A percentile compares a stretch with the other conserved stretches of the same genome.
Conservation (phyloP, 2,329 filamentous ascomycete genomes). For the Grosmannia huntii region DNA sequence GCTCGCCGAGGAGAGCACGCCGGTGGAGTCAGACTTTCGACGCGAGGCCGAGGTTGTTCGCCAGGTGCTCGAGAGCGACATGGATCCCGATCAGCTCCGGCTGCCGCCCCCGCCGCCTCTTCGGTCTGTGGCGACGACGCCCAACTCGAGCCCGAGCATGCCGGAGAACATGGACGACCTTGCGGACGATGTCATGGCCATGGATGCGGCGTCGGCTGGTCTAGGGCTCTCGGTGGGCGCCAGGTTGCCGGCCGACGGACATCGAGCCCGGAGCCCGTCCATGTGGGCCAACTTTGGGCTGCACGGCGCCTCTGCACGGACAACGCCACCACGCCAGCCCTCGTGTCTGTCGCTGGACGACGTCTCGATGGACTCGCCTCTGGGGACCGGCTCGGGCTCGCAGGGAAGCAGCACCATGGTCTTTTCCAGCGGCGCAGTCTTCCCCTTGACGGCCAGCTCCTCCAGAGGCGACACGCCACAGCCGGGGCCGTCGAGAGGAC, state of each 20-base stretch:
- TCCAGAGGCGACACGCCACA: conserved; percentile 26
- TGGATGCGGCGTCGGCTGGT: conserved; percentile 26
- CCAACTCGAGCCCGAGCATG: conserved; percentile 53
- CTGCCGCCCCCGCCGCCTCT: conserved; percentile 20
- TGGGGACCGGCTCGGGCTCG: conserved; percentile 11
- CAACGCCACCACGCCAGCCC: conserved; percentile 49
- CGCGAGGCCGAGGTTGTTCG: conserved; percentile 92
- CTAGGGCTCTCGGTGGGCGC: conserved; percentile 51
- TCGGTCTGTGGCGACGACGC: conserved; percentile 31
- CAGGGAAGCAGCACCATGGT: conserved; percentile 13
- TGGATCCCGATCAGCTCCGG: conserved; percentile 35
- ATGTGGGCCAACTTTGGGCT: conserved; percentile 64
- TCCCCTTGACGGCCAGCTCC: conserved; percentile 19
- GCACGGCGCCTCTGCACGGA: conserved; percentile 9
- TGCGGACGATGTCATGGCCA: conserved; percentile 56
- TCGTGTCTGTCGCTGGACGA: conserved; percentile 52
- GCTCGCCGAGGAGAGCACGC: conserved; percentile 74
- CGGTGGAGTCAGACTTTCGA: conserved; percentile 76
- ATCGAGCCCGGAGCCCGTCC: conserved; percentile 54
- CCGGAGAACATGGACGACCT: conserved; percentile 54
- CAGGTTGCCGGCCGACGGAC: conserved; percentile 59
- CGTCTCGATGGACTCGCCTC: conserved; percentile 59
- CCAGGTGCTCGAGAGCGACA: conserved; percentile 84
- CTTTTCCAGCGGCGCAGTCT: conserved; percentile 14
- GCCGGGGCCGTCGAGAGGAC: conserved; percentile 9